Base-by-base conservation (phyloP, 768 basidiomycete genomes). In the Tylopilus sp. region DNA sequence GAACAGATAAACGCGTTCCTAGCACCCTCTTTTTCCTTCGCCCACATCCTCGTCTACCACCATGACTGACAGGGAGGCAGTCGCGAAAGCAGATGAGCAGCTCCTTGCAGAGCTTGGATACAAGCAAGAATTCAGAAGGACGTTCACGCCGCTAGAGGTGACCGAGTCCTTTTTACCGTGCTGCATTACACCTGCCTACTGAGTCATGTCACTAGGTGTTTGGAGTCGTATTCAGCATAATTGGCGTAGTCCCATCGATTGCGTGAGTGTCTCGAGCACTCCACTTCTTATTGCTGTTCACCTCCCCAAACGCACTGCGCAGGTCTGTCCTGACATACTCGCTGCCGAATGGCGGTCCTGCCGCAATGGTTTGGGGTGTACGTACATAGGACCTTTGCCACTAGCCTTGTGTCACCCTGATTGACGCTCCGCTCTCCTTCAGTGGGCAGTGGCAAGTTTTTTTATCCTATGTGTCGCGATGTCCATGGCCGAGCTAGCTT, bases 221-320 rank as follows among this genome's bases (percentile, higher is more conserved):
- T 56, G 85, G 86, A 0, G 70, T 87, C 30, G 79, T 81, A 0
- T 88, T 88, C 63, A 83, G 81, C 1, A 81, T 88, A 52, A 84
- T 88, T 47, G 86, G 86, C 0, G 62, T 88, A 12, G 77, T 85
- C 10, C 85, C 79, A 12, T 79, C 85, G 0, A 84, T 87, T 33
- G 79, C 83, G 66, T 81, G 52, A 21, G 77, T 70, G 3, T 35
- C 74, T 75, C 4, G 31, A 33, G 31, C 15, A 20, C 7, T 40
- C 38, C 45, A 12, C 5, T 35, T 11, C 20, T 1, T 3, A n/a
- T 6, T 0, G 38, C 17, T 4, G 4, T 41, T 48, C 10, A 53
- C 26, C 33, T 33, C 11, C 20, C 22, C 9, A 8, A 28, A 10
- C n/a, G 2, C 31, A 18, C 21, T 8, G 31, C 22, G 6, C 35